Evolutionary conservation across 202 grass and related monocot species (phyloP).

Genomic region (Eragrostis tef): DNA sequence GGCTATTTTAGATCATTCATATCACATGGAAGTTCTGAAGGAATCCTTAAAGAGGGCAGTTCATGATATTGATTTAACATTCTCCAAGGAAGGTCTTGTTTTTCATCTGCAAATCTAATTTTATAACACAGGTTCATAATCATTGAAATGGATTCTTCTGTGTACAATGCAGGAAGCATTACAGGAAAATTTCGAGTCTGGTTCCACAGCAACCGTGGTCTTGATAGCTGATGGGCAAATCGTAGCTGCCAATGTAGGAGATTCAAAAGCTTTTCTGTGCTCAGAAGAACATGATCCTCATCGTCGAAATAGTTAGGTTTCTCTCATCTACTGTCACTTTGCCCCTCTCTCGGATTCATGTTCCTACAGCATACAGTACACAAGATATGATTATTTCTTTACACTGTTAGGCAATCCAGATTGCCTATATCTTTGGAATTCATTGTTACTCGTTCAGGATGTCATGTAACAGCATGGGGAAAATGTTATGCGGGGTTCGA

Average conservation of each 20-base stretch:
- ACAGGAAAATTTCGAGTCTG: constrained; percentile 61
- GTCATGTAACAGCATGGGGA: constrained; percentile 10
- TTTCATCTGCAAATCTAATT: constrained; percentile 33
- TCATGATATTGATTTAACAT: constrained; percentile 89
- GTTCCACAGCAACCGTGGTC: constrained; percentile 81
- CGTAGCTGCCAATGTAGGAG: constrained; percentile 86
- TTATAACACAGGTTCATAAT: not conserved
- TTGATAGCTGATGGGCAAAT: constrained; percentile 84
- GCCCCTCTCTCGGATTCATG: constrained; percentile 14
- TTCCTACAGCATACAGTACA: constrained; percentile 22
- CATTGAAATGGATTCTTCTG: constrained; percentile 40
- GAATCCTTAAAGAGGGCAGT: constrained; percentile 83
- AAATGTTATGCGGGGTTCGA: constrained; percentile 1
- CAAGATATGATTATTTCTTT: not conserved
- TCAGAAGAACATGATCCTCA: constrained; percentile 54
- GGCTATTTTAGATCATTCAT: constrained; percentile 69
- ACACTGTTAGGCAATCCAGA: constrained; percentile 1
- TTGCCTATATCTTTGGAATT: constrained; percentile 28
- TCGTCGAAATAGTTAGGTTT: constrained; percentile 57
- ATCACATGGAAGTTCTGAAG: constrained; percentile 81
- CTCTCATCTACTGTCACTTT: constrained; percentile 30
- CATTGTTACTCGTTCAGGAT: constrained; percentile 7
- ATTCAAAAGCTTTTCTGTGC: constrained; percentile 94
- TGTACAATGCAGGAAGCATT: constrained; percentile 80
- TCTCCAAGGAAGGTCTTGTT: constrained; percentile 77